Conservation (phyloP, 208 protist genomes). For the Naegleria gruberi region DNA sequence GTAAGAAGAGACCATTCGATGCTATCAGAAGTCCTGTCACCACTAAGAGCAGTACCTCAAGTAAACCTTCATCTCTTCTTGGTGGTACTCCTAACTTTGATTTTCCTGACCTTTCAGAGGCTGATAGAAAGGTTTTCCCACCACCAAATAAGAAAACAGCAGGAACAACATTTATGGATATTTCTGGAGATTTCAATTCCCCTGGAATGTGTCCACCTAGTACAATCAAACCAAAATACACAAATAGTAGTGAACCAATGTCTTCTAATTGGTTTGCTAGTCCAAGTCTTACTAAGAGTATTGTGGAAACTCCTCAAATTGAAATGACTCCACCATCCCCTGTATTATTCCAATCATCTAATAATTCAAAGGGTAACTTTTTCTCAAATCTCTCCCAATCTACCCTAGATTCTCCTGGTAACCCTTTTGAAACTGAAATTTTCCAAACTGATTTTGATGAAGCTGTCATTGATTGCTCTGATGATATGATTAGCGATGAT, state of each 20-base stretch:
- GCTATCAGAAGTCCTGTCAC: background rate
- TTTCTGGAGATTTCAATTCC: background rate
- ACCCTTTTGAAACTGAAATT: background rate
- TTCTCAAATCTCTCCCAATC: background rate
- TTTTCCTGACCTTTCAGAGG: background rate
- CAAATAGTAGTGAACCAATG: background rate
- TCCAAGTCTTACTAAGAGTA: background rate
- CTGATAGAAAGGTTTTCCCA: background rate
- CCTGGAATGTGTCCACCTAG: background rate
- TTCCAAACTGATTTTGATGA: background rate
- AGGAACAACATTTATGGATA: background rate
- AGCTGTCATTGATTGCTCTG: background rate
- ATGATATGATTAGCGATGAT: background rate
- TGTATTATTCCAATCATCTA: background rate
- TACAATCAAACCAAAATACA: background rate
- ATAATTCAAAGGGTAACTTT: background rate
- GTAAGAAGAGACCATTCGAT: background rate
- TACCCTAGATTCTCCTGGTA: background rate
- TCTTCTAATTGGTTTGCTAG: background rate
- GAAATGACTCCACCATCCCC: background rate
- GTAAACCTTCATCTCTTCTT: background rate
- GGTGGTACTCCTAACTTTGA: slow-evolving; percentile 1
- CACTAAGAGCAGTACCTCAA: background rate
- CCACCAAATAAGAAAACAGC: background rate
- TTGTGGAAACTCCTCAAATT: background rate